These are phyloP conservation scores for Teunomyces aglyptinius DNA, from an alignment of 805 yeast species.

Conservation along the genomic window DNA sequence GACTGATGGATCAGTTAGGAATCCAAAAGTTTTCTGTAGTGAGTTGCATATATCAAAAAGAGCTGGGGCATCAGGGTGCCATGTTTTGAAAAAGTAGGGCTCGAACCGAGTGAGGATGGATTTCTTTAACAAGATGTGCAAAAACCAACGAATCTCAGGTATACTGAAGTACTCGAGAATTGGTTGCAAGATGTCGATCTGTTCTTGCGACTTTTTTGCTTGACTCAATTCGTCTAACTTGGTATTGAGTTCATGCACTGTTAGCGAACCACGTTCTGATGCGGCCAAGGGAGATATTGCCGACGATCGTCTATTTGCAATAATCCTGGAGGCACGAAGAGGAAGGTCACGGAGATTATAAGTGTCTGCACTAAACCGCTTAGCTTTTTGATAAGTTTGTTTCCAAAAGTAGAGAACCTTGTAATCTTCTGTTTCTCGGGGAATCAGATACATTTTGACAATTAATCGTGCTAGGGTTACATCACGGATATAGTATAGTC, in stretches of 20 bases:
- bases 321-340: constrained; percentile 50
- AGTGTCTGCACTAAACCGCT: constrained; percentile 44
- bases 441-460: constrained; percentile 53
- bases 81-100: constrained; percentile 50
- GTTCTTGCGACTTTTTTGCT: constrained; percentile 30
- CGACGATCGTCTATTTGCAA: constrained; percentile 44
- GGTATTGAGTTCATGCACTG: constrained; percentile 31
- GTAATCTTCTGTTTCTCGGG: constrained; percentile 62
- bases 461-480: constrained; percentile 49
- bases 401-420: constrained; percentile 37
- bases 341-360: constrained; percentile 41
- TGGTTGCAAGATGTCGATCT: constrained; percentile 45
- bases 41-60: constrained; percentile 65
- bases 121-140: constrained; percentile 61
- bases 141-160: constrained; percentile 64
- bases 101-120: constrained; percentile 65
- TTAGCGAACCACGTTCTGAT: background rate
- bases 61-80: constrained; percentile 79
- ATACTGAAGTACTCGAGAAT: constrained; percentile 54
- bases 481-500: constrained; percentile 66
- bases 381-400: constrained; percentile 28
- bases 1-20: constrained; percentile 48
- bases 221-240: constrained; percentile 27
- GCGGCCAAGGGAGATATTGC: background rate
- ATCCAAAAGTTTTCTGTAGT: constrained; percentile 55